Conservation (phyloP, 106 monocot genomes). For the Platanthera zijinensis region DNA sequence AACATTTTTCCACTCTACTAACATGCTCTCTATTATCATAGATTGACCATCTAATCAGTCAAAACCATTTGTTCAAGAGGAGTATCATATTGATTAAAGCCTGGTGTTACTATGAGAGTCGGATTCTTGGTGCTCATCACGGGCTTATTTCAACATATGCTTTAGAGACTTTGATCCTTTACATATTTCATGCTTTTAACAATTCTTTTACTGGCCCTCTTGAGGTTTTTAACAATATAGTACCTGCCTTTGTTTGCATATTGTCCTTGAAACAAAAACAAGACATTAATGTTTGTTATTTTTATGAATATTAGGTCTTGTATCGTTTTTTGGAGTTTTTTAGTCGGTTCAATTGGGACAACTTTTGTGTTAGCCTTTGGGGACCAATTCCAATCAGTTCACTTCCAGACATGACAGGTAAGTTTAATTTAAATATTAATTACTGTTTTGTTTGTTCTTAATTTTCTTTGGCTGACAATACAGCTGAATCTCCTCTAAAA, state of each 20-base stretch:
- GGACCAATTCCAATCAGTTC: slow-evolving; percentile 61
- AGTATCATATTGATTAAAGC: slow-evolving; percentile 93
- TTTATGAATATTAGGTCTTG: slow-evolving; percentile 38
- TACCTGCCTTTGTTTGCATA: slow-evolving; percentile 6
- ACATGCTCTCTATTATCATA: slow-evolving; percentile 9
- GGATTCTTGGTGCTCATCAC: slow-evolving; percentile 94
- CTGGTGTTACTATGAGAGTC: slow-evolving; percentile 99
- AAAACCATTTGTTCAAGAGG: slow-evolving; percentile 74
- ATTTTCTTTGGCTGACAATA: not conserved
- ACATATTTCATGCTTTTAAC: slow-evolving; percentile 85
- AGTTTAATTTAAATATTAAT: slow-evolving; percentile 1
- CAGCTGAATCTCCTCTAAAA: slow-evolving; percentile 48
- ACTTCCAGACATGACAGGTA: slow-evolving; percentile 56
- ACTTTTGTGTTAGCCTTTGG: slow-evolving; percentile 58
- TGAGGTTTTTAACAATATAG: slow-evolving; percentile 19
- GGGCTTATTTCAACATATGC: slow-evolving; percentile 93
- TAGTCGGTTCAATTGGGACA: slow-evolving; percentile 88
- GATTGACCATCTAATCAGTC: slow-evolving; percentile 71
- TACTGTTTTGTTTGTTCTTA: not conserved
- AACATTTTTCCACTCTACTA: not conserved
- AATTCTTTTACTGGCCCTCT: slow-evolving; percentile 70
- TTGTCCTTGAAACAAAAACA: not conserved
- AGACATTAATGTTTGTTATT: slow-evolving; percentile 5
- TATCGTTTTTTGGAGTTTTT: slow-evolving; percentile 84
- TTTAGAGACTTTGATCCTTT: slow-evolving; percentile 77